Evolutionary conservation across 208 protist species (phyloP).

Genomic region (Crithidia thermophila): DNA sequence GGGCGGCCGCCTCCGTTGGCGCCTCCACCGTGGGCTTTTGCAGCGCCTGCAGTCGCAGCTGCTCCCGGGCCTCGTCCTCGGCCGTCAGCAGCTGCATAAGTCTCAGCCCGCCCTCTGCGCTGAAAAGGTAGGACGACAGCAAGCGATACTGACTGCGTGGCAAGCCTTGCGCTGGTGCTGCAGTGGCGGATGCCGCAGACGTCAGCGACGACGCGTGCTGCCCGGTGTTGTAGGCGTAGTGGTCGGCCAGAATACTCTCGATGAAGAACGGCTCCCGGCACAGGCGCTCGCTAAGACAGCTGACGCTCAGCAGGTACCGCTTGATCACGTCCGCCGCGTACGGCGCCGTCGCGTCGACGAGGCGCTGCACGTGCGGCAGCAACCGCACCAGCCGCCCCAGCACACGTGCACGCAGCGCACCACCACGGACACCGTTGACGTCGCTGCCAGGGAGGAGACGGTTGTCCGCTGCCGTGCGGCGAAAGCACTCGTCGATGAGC

Average conservation of each 20-base stretch:
- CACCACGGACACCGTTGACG: conserved; percentile 17
- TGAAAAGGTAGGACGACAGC: conserved; percentile 69
- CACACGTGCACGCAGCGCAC: conserved; percentile 24
- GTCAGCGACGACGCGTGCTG: neutral
- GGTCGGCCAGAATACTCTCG: conserved; percentile 44
- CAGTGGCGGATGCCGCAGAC: neutral
- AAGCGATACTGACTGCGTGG: conserved; percentile 30
- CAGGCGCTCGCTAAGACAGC: conserved; percentile 40
- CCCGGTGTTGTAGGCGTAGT: conserved; percentile 36
- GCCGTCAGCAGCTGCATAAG: conserved; percentile 49
- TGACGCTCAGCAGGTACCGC: conserved; percentile 44
- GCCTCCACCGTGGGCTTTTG: conserved; percentile 27
- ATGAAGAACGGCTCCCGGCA: conserved; percentile 42
- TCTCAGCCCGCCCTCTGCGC: conserved; percentile 54
- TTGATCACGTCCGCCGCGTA: conserved; percentile 20
- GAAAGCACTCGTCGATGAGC: conserved; percentile 24
- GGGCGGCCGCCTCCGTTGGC: conserved; percentile 1
- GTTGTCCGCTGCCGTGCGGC: conserved; percentile 16
- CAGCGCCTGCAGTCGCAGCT: conserved; percentile 21
- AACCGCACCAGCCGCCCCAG: conserved; percentile 44
- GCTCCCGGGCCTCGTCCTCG: conserved; percentile 21
- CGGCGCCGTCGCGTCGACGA: neutral
- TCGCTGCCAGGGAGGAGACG: conserved; percentile 10
- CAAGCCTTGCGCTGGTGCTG: neutral
- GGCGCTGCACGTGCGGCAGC: conserved; percentile 21